These are phyloP conservation scores for Skeletonema menzelii DNA, from an alignment of 108 stramenopile genomes.

Conservation along the genomic window DNA sequence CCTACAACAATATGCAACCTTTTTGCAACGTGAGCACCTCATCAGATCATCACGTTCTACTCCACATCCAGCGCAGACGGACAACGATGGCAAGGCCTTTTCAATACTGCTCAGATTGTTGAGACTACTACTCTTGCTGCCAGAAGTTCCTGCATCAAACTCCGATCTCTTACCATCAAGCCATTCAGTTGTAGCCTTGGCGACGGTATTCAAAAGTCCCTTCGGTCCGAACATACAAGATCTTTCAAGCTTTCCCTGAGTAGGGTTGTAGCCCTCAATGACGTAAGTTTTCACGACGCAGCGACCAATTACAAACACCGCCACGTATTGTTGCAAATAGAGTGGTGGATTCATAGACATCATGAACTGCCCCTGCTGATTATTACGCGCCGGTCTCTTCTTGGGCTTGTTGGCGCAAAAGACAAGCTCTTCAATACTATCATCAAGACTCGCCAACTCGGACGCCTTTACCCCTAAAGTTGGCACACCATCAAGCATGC, in stretches of 20 bases:
- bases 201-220: slow-evolving; percentile 1
- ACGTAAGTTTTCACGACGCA: slow-evolving; percentile 1
- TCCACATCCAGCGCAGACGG: neutral
- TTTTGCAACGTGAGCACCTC: slow-evolving; percentile 2
- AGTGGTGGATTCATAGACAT: neutral
- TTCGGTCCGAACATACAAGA: slow-evolving; percentile 7
- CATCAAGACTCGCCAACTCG: slow-evolving; percentile 1
- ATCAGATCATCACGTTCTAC: neutral
- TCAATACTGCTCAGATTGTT: neutral
- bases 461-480: neutral
- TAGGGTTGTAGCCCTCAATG: slow-evolving; percentile 1
- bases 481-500: neutral
- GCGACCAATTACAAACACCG: slow-evolving; percentile 4
- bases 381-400: neutral
- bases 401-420: neutral
- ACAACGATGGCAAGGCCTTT: neutral
- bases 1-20: neutral
- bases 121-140: neutral
- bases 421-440: neutral
- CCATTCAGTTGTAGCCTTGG: neutral
- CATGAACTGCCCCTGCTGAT: neutral
- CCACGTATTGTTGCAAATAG: slow-evolving; percentile 3
- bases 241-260: slow-evolving; percentile 6
- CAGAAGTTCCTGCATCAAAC: neutral
- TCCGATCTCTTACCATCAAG: neutral